Conservation (phyloP, 148 eudicot genomes). For the Rhododendron griersonianum region DNA sequence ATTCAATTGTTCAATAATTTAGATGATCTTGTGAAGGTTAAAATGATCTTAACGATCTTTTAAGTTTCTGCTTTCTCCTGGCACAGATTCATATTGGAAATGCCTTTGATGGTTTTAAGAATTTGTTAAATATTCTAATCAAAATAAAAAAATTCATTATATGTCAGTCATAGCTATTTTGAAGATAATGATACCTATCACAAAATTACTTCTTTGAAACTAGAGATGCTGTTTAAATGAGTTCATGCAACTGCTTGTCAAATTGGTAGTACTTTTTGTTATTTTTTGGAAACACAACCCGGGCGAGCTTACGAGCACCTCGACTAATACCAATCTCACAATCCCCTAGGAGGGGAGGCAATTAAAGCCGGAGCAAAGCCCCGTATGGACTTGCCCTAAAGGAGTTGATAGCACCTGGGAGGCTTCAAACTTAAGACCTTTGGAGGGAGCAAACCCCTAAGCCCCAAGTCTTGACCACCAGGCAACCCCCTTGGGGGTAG, state of each 20-base stretch:
- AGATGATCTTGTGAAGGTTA: not conserved
- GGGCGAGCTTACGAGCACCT: not conserved
- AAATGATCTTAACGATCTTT: not conserved
- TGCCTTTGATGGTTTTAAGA: not conserved
- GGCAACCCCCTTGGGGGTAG: not conserved
- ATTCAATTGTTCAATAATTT: not conserved
- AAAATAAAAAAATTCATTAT: not conserved
- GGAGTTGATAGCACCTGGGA: not conserved
- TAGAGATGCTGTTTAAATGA: not conserved
- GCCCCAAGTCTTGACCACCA: not conserved
- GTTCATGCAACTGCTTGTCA: not conserved
- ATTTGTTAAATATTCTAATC: not conserved
- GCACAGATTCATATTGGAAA: not conserved
- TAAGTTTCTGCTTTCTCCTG: not conserved
- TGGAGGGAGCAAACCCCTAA: not conserved
- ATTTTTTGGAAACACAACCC: too few relatives aligned
- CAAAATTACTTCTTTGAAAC: not conserved
- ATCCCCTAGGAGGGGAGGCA: not conserved
- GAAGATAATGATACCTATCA: not conserved
- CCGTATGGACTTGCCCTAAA: not conserved
- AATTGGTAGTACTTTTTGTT: not conserved
- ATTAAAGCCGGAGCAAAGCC: not conserved
- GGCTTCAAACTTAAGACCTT: not conserved
- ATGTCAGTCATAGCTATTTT: not conserved
- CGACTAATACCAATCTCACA: not conserved